A percentile compares a stretch with the other conserved stretches of the same genome.
Evolutionary conservation across 768 basidiomycete genomes (phyloP).

Genomic region (Kwoniella pini): DNA sequence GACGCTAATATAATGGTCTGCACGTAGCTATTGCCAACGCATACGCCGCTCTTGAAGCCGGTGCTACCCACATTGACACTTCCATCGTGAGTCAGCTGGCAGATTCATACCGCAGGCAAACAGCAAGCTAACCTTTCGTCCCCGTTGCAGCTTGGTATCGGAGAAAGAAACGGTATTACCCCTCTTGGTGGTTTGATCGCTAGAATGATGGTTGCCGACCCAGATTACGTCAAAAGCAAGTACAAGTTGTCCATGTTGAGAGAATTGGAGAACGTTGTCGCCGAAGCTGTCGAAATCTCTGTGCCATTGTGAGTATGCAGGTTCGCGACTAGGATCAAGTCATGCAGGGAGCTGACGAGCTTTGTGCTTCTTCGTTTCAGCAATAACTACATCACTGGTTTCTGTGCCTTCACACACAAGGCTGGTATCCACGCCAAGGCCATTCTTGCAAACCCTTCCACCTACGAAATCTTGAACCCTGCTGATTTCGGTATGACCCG

Average conservation of each 20-base stretch:
- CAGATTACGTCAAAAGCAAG: slow-evolving; percentile 99
- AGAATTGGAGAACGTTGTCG: slow-evolving; percentile 97
- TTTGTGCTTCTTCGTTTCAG: slow-evolving; percentile 18
- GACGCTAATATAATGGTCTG: no score
- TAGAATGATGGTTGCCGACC: slow-evolving; percentile 90
- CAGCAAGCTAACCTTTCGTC: not conserved
- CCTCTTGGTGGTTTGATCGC: slow-evolving; percentile 96
- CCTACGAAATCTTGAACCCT: slow-evolving; percentile 98
- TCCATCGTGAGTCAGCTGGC: slow-evolving; percentile 55
- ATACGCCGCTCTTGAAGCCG: slow-evolving; percentile 95
- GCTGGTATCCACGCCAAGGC: slow-evolving; percentile 99
- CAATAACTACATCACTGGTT: slow-evolving; percentile 71
- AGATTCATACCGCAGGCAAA: not conserved
- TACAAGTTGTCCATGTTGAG: slow-evolving; percentile 97
- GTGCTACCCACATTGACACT: slow-evolving; percentile 98
- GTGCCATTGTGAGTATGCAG: slow-evolving; percentile 68
- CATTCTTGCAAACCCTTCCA: slow-evolving; percentile 97
- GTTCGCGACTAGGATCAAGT: not conserved
- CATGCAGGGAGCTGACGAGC: not conserved
- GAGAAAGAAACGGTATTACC: slow-evolving; percentile 98
- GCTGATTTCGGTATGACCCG: slow-evolving; percentile 97
- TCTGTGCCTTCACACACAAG: slow-evolving; percentile 99
- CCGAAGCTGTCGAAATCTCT: slow-evolving; percentile 96
- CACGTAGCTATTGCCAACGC: slow-evolving; percentile 98
- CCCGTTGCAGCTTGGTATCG: slow-evolving; percentile 83